Evolutionary conservation across 106 monocot genomes (phyloP).

Genomic region (Ottelia alismoides): DNA sequence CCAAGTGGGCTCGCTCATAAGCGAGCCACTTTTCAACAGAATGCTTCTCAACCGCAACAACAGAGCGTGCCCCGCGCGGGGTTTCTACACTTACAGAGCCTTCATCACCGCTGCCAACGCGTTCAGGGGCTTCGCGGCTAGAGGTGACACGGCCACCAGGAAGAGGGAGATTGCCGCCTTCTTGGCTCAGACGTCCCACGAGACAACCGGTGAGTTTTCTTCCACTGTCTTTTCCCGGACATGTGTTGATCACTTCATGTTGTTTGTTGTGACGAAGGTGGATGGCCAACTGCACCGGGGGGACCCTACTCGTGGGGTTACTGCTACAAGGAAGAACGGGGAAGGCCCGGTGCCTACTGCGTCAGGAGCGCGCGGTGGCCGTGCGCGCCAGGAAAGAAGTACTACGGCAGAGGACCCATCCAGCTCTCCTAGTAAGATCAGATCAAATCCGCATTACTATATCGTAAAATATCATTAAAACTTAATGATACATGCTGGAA

Average conservation of each 20-base stretch:
- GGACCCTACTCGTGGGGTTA: slow-evolving; percentile 20
- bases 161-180: slow-evolving; percentile 21
- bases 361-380: slow-evolving; percentile 6
- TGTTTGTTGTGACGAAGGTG: too few species aligned
- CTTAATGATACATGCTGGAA: too few species aligned
- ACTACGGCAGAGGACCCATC: slow-evolving; percentile 24
- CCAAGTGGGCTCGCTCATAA: slow-evolving; percentile 12
- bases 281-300: slow-evolving; percentile 14
- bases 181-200: slow-evolving; percentile 20
- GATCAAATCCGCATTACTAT: too few species aligned
- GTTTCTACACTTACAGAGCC: slow-evolving; percentile 21
- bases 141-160: slow-evolving; percentile 5
- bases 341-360: slow-evolving; percentile 3
- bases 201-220: slow-evolving; percentile 8
- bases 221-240: too few species aligned
- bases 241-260: too few species aligned
- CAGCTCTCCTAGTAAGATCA: slow-evolving; percentile 20
- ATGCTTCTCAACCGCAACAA: slow-evolving; percentile 17
- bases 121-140: slow-evolving; percentile 13
- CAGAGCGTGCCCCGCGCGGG: slow-evolving; percentile 3
- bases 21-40: slow-evolving; percentile 7
- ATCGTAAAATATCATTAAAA: too few species aligned
- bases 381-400: slow-evolving; percentile 8
- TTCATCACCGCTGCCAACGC: slow-evolving; percentile 13
- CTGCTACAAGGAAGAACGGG: slow-evolving; percentile 6